A percentile compares a stretch with the other conserved stretches of the same genome.
Conservation (phyloP, 768 basidiomycete species). For the Agaricus subrufescens region DNA sequence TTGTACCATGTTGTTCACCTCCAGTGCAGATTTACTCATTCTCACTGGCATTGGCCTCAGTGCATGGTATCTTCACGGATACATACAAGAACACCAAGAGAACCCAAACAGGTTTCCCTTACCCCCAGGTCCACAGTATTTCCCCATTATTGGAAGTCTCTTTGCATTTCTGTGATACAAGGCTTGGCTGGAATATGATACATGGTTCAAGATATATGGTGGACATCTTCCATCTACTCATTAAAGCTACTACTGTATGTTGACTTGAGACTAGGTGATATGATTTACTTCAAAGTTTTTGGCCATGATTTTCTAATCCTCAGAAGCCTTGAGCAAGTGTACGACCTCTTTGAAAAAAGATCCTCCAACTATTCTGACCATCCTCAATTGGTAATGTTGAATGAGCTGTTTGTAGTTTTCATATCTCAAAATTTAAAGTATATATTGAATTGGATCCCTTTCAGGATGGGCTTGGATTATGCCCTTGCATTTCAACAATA, state of each 20-base stretch:
- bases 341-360: slow-evolving; percentile 53
- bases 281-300: no score
- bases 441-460: neutral
- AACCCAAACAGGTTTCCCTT: neutral
- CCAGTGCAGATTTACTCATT: no score
- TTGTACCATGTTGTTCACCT: no score
- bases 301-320: slow-evolving; percentile 7
- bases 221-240: neutral
- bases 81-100: neutral
- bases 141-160: neutral
- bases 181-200: neutral
- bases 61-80: neutral
- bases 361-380: slow-evolving; percentile 54
- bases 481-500: slow-evolving; percentile 44
- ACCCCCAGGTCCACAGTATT: neutral
- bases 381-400: slow-evolving; percentile 39
- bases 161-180: neutral
- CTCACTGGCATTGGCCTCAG: no score
- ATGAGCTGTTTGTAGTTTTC: slow-evolving; percentile 34
- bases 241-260: slow-evolving; percentile 3
- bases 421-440: neutral
- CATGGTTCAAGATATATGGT: neutral
- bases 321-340: neutral
- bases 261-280: slow-evolving; percentile 6
- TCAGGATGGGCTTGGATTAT: slow-evolving; percentile 26